phyloP scores from a whole-genome alignment of 495 filamentous ascomycete species.

The Xylaria scruposa region DNA sequence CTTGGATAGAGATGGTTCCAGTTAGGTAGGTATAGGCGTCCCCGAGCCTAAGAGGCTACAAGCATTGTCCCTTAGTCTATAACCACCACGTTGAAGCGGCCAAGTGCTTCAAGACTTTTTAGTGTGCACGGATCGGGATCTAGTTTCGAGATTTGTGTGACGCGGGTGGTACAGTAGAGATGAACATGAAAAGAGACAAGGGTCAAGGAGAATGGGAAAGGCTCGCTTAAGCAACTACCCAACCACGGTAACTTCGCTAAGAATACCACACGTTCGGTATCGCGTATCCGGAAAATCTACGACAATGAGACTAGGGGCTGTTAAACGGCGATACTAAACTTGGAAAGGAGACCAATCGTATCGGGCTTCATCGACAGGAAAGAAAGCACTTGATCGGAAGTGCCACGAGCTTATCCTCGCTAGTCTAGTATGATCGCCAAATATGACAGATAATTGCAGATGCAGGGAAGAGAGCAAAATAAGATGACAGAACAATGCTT shows the following conservation, averaged over 20 bases:
- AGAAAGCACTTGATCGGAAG: neutral
- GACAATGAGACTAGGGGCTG: neutral
- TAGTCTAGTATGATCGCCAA: neutral
- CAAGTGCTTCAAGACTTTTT: neutral
- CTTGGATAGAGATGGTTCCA: neutral
- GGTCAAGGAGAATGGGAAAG: neutral
- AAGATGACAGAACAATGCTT: constrained; percentile 14
- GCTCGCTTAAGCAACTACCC: constrained; percentile 5
- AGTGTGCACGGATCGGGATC: neutral
- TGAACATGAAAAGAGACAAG: neutral
- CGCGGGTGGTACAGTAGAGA: neutral
- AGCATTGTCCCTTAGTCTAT: neutral
- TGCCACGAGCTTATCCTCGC: neutral
- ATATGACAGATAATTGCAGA: neutral
- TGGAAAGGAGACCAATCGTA: neutral
- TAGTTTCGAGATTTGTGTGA: neutral
- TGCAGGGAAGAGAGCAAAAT: neutral
- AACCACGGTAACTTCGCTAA: neutral
- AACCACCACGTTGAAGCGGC: neutral
- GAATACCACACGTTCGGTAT: neutral
- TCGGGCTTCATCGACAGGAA: neutral
- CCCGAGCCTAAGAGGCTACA: neutral
- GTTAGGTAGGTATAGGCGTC: neutral
- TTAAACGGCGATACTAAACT: neutral
- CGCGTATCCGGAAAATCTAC: neutral